Percentiles rank a stretch among this genome's conserved stretches.
phyloP scores from a whole-genome alignment of 2,329 filamentous ascomycete genomes.

The Ceratocystis cubensis region DNA sequence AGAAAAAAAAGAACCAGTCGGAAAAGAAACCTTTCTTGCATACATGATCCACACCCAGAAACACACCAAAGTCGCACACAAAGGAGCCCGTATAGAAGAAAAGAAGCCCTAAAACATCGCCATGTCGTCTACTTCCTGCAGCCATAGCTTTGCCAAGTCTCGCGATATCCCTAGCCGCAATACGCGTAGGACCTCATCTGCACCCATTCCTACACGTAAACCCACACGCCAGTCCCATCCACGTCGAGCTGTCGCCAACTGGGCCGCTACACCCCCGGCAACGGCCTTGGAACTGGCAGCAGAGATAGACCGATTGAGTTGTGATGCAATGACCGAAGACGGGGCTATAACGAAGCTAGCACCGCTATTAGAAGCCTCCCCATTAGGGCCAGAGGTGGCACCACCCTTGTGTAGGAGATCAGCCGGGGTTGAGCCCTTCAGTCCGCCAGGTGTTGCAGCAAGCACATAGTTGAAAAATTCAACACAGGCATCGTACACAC shows the following conservation, averaged over 20 bases:
- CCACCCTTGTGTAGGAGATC: conserved; percentile 46
- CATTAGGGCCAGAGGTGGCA: conserved; percentile 35
- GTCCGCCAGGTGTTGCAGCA: conserved; percentile 48
- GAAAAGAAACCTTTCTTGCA: background rate
- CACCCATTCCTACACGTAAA: conserved; percentile 54
- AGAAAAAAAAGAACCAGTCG: background rate
- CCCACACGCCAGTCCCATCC: conserved; percentile 70
- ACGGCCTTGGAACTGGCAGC: conserved; percentile 36
- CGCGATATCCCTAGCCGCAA: conserved; percentile 61
- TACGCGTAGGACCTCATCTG: conserved; percentile 57
- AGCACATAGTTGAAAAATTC: conserved; percentile 68
- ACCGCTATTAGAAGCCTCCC: conserved; percentile 35
- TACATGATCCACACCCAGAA: background rate
- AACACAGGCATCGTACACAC: conserved; percentile 61
- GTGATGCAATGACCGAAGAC: conserved; percentile 56
- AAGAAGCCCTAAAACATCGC: conserved; percentile 29
- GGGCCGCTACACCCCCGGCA: conserved; percentile 22
- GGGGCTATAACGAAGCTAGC: conserved; percentile 54
- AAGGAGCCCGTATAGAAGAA: background rate
- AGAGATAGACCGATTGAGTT: conserved; percentile 48
- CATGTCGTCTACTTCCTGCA: conserved; percentile 50
- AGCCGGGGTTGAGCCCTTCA: conserved; percentile 49
- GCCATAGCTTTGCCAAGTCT: conserved; percentile 59
- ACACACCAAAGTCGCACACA: background rate
- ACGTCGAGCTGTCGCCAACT: conserved; percentile 31